phyloP scores from a whole-genome alignment of 2,329 filamentous ascomycete genomes.

The Gliomastix tumulicola region DNA sequence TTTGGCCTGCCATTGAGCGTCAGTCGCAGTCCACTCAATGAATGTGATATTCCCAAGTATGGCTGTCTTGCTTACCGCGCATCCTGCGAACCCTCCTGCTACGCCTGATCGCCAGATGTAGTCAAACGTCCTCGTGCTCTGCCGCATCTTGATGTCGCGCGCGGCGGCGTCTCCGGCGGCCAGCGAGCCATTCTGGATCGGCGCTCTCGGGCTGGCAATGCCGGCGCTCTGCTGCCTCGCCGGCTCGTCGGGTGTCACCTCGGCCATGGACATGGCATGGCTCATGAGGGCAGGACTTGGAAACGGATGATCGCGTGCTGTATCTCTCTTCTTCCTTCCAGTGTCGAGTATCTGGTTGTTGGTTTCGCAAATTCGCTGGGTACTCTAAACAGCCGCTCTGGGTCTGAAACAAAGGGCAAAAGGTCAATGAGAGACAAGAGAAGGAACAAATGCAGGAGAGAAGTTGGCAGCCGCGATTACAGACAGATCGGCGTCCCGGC shows the following conservation, averaged over 20 bases:
- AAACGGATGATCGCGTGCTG: no score
- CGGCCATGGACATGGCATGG: conserved; percentile 49
- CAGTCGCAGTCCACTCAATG: background rate
- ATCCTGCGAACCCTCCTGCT: conserved; percentile 85
- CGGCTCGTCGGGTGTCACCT: conserved; percentile 11
- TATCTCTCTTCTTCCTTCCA: no score
- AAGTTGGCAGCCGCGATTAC: no score
- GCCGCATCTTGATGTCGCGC: conserved; percentile 33
- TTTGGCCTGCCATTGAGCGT: conserved; percentile 69
- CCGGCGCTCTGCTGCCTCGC: conserved; percentile 17
- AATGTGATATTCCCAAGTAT: no score
- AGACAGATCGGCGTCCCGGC: no score
- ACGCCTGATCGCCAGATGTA: conserved; percentile 79
- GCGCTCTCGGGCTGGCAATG: conserved; percentile 17
- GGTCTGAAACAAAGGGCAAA: no score
- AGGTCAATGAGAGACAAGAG: no score
- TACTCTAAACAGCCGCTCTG: no score
- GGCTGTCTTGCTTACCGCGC: conserved; percentile 81
- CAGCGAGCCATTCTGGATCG: conserved; percentile 6
- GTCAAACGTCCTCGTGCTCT: conserved; percentile 61
- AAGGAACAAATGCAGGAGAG: no score
- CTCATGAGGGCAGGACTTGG: conserved; percentile 33
- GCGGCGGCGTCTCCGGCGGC: conserved; percentile 11
- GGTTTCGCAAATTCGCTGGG: no score
- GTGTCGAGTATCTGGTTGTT: no score